A percentile compares a stretch with the other conserved stretches of the same genome.
phyloP scores from a whole-genome alignment of 108 stramenopile genomes.

The Discostella pseudostelligera region DNA sequence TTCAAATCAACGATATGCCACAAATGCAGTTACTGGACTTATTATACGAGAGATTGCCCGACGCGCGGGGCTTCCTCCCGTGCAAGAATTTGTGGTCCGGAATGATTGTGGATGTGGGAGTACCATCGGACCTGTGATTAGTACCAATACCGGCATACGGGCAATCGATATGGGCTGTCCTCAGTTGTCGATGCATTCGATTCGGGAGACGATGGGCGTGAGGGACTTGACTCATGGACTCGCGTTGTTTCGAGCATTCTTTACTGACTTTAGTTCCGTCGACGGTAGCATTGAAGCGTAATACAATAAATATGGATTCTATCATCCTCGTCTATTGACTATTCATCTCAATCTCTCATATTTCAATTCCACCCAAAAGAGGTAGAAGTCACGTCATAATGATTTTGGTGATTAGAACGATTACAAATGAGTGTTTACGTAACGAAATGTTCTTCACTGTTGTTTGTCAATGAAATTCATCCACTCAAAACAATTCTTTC shows the following conservation, averaged over 20 bases:
- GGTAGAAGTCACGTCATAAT: too few species aligned
- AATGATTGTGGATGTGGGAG: conserved; percentile 95
- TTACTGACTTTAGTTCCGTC: conserved; percentile 62
- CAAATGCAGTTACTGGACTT: conserved; percentile 85
- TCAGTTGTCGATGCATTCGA: conserved; percentile 95
- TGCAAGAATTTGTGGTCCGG: conserved; percentile 92
- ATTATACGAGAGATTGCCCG: conserved; percentile 86
- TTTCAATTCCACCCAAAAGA: background rate
- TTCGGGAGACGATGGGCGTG: conserved; percentile 89
- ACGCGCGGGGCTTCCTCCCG: conserved; percentile 60
- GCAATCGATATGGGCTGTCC: conserved; percentile 97
- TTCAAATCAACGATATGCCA: conserved; percentile 95
- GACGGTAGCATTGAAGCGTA: conserved; percentile 51
- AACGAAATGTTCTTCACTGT: background rate
- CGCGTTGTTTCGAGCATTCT: conserved; percentile 75
- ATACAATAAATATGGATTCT: background rate
- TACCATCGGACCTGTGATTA: conserved; percentile 96
- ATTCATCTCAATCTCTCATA: too few species aligned
- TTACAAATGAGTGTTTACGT: background rate
- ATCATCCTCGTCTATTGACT: too few species aligned
- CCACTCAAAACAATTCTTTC: too few species aligned
- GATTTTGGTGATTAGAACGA: too few species aligned
- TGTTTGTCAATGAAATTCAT: too few species aligned
- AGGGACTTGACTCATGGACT: conserved; percentile 75
- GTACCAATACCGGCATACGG: conserved; percentile 85